A percentile compares a stretch with the other conserved stretches of the same genome.
phyloP scores from a whole-genome alignment of 75 land plant genomes.

The Cunninghamia lanceolata region DNA sequence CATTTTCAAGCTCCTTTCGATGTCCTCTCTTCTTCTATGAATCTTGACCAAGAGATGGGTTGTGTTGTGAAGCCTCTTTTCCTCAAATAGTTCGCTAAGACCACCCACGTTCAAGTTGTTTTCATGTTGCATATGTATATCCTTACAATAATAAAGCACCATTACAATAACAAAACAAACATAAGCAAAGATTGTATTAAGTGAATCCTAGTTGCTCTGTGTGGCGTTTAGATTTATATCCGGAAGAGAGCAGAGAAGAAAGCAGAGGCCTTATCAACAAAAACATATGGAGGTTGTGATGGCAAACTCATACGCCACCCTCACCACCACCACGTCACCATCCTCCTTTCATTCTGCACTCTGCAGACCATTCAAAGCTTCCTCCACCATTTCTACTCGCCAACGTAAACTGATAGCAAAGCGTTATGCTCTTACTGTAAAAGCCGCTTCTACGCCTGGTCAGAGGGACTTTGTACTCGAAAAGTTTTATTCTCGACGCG shows the following conservation, averaged over 20 bases:
- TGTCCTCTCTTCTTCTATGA: no score
- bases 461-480: neutral
- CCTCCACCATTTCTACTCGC: neutral
- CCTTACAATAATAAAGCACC: no score
- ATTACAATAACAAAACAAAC: no score
- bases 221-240: neutral
- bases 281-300: neutral
- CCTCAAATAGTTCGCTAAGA: no score
- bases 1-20: no score
- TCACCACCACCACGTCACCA: neutral
- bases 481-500: neutral
- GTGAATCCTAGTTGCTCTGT: no score
- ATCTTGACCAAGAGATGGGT: no score
- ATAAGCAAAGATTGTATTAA: neutral
- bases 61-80: no score
- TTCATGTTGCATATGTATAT: no score
- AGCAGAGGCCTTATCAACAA: neutral
- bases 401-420: neutral
- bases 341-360: neutral
- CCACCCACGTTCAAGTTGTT: no score
- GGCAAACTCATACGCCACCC: neutral
- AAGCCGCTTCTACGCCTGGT: neutral
- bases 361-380: neutral
- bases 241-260: neutral
- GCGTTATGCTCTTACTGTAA: neutral